Evolutionary conservation across 805 yeast genomes (phyloP), one percentile per base, ranked within the genome.

Genomic region (Lachancea meyersii): DNA sequence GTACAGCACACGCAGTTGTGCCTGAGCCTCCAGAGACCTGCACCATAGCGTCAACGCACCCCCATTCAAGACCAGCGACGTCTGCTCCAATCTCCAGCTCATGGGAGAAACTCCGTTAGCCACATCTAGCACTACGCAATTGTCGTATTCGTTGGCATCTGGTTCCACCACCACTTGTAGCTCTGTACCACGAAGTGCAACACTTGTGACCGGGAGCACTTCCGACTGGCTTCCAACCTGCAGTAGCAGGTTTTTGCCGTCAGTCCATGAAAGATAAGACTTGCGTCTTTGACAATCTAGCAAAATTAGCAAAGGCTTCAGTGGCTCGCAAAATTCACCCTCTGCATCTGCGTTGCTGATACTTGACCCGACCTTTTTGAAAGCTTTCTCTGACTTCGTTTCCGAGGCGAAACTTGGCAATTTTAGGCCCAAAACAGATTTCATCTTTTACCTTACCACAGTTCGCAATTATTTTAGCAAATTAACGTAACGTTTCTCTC

Each of bases 251-350:
- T 35, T 36, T 13, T 26, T 16, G 2, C 32, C 28, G 14, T 27
- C 33, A 16, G 35, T 31, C 36, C 35, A 38, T n/a, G 41, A 38
- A 11, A 36, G 20, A 26, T 45, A 45, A 13, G 42, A 27, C 28
- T 45, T 45, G 10, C 37, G 35, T 22, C 31, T n/a, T 24, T 45
- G 48, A 18, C 43, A 41, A 23, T 45, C 43, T 36, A 45, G 26
- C 26, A 45, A 20, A 11, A 38, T 45, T n/a, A 45, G 37, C 22
- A 45, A 21, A 8, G 48, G 48, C 18, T 37, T 42, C 21, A 45
- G 24, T 9, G 41, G 31, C 14, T 45, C 44, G 21, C 31, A 41
- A 14, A 40, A 42, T 19, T 28, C 18, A 4, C 27, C 26, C 10
- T 21, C n/a, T 10, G 30, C n/a, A n/a, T n/a, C n/a, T n/a, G n/a